Evolutionary conservation across 2,329 filamentous ascomycete genomes (phyloP).

Genomic region (Pestalotiopsis sp.): DNA sequence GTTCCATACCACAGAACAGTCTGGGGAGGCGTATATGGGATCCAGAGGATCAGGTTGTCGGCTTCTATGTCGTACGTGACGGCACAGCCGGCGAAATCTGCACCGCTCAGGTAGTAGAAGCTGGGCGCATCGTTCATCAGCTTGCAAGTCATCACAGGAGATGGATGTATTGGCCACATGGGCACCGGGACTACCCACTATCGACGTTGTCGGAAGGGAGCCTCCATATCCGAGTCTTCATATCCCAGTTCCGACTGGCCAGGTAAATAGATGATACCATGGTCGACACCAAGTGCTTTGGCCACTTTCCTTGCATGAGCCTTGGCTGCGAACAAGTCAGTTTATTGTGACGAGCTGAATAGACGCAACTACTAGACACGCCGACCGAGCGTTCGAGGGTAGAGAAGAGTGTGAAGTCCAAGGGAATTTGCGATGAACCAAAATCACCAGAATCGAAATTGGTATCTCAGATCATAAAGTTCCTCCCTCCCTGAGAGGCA

Average conservation of each 20-base stretch:
- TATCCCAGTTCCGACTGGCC: conserved; percentile 54
- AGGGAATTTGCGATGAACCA: no score
- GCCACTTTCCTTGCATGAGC: conserved; percentile 60
- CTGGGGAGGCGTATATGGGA: conserved; percentile 67
- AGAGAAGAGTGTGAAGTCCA: neutral
- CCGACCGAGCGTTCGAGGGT: neutral
- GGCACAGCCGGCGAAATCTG: conserved; percentile 55
- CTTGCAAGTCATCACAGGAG: neutral
- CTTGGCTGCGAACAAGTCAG: conserved; percentile 44
- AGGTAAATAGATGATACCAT: conserved; percentile 59
- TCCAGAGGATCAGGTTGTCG: conserved; percentile 72
- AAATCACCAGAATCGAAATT: no score
- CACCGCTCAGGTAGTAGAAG: conserved; percentile 62
- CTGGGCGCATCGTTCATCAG: conserved; percentile 33
- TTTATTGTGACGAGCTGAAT: neutral
- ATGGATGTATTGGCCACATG: neutral
- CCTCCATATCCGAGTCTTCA: conserved; percentile 62
- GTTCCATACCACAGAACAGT: conserved; percentile 67
- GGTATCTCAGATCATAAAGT: no score
- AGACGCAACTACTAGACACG: neutral
- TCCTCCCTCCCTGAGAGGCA: no score
- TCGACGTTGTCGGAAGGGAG: conserved; percentile 58
- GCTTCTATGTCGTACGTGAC: conserved; percentile 60
- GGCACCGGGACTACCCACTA: conserved; percentile 46
- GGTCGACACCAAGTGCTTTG: conserved; percentile 47